These are phyloP conservation scores for Talaromyces amestolkiae DNA, from an alignment of 2,329 filamentous ascomycete species.

Conservation along the genomic window DNA sequence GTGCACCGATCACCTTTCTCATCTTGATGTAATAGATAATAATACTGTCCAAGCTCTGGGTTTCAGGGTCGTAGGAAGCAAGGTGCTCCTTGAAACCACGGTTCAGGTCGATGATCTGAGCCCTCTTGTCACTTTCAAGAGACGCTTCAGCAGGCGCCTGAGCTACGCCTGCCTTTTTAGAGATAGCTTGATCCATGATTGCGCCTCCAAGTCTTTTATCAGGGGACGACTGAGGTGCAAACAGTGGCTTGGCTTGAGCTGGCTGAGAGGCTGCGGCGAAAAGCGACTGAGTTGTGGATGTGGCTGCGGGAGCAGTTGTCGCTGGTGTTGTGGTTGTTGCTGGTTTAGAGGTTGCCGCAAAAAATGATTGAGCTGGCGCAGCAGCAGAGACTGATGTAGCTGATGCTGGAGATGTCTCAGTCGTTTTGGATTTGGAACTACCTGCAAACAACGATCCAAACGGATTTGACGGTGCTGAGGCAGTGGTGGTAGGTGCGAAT, in stretches of 20 bases:
- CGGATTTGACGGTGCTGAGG: slow-evolving; percentile 7
- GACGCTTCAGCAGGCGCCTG: neutral
- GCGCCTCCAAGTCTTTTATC: slow-evolving; percentile 2
- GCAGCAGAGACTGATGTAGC: neutral
- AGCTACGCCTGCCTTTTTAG: neutral
- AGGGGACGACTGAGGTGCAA: neutral
- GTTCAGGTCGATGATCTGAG: slow-evolving; percentile 31
- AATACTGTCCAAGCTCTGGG: slow-evolving; percentile 35
- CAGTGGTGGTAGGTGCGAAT: slow-evolving; percentile 11
- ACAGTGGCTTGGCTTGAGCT: neutral
- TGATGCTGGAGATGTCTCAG: neutral
- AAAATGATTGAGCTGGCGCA: slow-evolving; percentile 4
- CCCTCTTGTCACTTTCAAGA: slow-evolving; percentile 1
- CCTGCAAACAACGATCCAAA: slow-evolving; percentile 1
- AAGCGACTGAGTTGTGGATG: slow-evolving; percentile 1
- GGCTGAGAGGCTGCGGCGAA: neutral
- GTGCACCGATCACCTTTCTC: slow-evolving; percentile 38
- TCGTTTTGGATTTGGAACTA: neutral
- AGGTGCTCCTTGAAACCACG: slow-evolving; percentile 35
- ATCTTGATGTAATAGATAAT: slow-evolving; percentile 39
- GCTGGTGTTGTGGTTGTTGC: neutral
- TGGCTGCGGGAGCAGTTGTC: neutral
- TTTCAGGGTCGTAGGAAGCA: slow-evolving; percentile 31
- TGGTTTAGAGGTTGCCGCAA: neutral
- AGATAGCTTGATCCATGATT: slow-evolving; percentile 6